Base-by-base conservation (phyloP, 2,329 filamentous ascomycete genomes). In the Fusarium buxicola region DNA sequence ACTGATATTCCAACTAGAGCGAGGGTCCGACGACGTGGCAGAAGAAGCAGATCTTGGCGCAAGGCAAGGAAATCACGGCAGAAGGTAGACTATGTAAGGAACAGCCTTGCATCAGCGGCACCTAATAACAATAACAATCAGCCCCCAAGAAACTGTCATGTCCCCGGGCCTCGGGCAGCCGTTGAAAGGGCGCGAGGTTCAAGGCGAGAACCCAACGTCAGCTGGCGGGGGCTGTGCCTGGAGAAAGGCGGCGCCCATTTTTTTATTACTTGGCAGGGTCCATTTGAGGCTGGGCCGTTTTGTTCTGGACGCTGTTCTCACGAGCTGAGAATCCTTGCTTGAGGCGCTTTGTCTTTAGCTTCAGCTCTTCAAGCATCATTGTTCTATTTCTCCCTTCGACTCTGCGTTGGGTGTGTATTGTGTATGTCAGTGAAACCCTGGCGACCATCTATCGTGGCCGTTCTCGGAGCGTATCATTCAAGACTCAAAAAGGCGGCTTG, bases 201-300 rank as follows among this genome's bases (percentile, higher is more conserved):
- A 66, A 43, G 65, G 67, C 62, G 49, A 69, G 69, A 57, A 62
- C 49, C 56, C 52, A 71, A 69, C 68, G 68, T 70, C 68, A 70
- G 68, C 68, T 59, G 58, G 68, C 51, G 68, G 64, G 55, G 63
- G 63, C 61, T 65, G 63, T 65, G 55, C 47, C 24, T 18, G 31
- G 36, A 5, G 34, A 35, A 16, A 15, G 48, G 60, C 48, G 52
- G 45, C 47, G 56, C 51, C 49, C 43, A 48, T 58, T 63, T 47
- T 60, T 41, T 60, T 40, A 11, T n/a, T 6, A 34, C 47, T 34
- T 40, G 63, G 63, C 63, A 63, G 49, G 63, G 63, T 46, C 50
- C 50, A 48, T 58, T 45, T 39, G 34, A 27, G 34, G 48, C 30
- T 51, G 36, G 31, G 12, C 9, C 6, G 4, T 31, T 15, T 15